Conservation (phyloP, 257 asterid species). For the Henckelia pumila region DNA sequence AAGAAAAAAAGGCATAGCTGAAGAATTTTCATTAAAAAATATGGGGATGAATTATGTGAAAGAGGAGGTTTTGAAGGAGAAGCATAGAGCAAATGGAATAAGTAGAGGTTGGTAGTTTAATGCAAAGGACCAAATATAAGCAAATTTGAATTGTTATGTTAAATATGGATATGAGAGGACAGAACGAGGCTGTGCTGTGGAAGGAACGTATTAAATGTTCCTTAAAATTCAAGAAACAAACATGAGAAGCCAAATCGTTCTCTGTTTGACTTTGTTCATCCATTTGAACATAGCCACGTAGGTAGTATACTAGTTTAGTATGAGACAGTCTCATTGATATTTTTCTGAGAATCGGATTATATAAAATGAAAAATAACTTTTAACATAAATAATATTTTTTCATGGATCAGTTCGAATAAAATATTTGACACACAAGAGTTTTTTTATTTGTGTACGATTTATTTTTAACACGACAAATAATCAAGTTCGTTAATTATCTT, state of each 20-base stretch:
- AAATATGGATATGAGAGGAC: constrained; percentile 33
- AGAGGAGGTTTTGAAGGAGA: constrained; percentile 44
- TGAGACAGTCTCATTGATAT: too few relatives aligned
- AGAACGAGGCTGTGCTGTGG: not conserved
- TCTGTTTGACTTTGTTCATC: too few relatives aligned
- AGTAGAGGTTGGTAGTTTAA: constrained; percentile 49
- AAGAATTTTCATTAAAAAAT: constrained; percentile 43
- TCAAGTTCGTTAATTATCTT: too few relatives aligned
- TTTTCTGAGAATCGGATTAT: too few relatives aligned
- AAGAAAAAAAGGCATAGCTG: constrained; percentile 41
- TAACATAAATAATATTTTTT: too few relatives aligned
- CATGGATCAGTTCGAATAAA: too few relatives aligned
- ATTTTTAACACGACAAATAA: too few relatives aligned
- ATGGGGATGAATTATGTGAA: constrained; percentile 32
- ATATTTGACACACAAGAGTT: too few relatives aligned
- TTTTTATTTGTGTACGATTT: too few relatives aligned
- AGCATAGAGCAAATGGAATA: constrained; percentile 68
- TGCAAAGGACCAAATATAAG: constrained; percentile 30
- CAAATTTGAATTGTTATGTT: constrained; percentile 33
- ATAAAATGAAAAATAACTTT: too few relatives aligned
- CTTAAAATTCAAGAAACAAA: constrained; percentile 75
- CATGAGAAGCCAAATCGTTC: constrained; percentile 28
- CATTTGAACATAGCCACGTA: too few relatives aligned
- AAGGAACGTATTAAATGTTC: constrained; percentile 58
- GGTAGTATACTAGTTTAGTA: too few relatives aligned